Percentiles rank a stretch among this genome's conserved stretches.
phyloP scores from a whole-genome alignment of 805 yeast genomes.

The Candida qinlingensis region DNA sequence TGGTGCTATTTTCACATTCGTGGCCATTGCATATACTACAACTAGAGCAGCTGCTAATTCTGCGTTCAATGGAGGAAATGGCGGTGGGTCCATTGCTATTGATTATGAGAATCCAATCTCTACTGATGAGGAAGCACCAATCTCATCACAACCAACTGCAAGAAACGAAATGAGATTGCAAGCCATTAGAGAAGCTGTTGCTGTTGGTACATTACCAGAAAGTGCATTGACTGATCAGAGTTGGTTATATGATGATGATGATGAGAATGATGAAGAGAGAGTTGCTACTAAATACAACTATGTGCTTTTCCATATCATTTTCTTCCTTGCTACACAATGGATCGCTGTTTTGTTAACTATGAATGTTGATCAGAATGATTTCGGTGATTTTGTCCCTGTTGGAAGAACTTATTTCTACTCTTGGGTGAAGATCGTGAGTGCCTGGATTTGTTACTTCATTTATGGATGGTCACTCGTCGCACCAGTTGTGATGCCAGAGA shows the following conservation, averaged over 20 bases:
- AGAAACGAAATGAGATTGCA: conserved; percentile 75
- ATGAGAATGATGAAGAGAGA: conserved; percentile 53
- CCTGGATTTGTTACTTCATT: conserved; percentile 84
- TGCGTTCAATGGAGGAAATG: conserved; percentile 45
- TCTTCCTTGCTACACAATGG: conserved; percentile 94
- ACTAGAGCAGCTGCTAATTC: conserved; percentile 91
- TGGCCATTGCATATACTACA: conserved; percentile 95
- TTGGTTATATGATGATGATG: conserved; percentile 44
- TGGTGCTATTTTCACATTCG: conserved; percentile 90
- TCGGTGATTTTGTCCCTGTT: conserved; percentile 91
- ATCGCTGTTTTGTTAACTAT: conserved; percentile 90
- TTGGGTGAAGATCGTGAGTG: conserved; percentile 88
- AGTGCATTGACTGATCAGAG: conserved; percentile 76
- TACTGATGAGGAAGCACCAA: conserved; percentile 25
- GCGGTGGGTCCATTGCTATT: conserved; percentile 32
- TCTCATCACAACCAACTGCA: conserved; percentile 43
- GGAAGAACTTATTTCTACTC: conserved; percentile 94
- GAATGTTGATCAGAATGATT: conserved; percentile 78
- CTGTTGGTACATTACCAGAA: conserved; percentile 90
- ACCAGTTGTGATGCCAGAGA: conserved; percentile 84
- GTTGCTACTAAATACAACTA: conserved; percentile 74
- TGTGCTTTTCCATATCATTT: conserved; percentile 82
- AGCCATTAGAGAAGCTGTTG: conserved; percentile 92
- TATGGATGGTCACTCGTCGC: conserved; percentile 92
- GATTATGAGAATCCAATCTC: conserved; percentile 24